Conservation (phyloP, 2,329 filamentous ascomycete species). For the Fonsecaea monophora region DNA sequence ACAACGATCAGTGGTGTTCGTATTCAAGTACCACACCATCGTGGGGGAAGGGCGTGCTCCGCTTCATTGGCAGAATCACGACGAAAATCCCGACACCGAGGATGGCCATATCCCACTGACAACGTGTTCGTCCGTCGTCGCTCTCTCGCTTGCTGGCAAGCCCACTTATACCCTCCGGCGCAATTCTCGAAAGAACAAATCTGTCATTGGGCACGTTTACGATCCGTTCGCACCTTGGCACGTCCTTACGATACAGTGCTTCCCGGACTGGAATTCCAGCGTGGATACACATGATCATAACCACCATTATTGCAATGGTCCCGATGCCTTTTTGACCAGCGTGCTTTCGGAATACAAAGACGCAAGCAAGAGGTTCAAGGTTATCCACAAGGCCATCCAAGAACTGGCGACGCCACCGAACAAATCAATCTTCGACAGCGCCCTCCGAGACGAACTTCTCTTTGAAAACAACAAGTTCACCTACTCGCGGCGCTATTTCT, state of each 20-base stretch:
- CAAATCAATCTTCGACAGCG: constrained; percentile 41
- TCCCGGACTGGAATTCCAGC: constrained; percentile 64
- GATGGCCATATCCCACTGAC: constrained; percentile 64
- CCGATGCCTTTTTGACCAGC: constrained; percentile 66
- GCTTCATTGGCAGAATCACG: constrained; percentile 66
- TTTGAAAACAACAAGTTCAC: constrained; percentile 40
- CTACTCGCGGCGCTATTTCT: constrained; percentile 42
- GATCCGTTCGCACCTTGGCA: constrained; percentile 68
- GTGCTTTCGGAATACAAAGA: constrained; percentile 67
- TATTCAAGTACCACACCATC: constrained; percentile 70
- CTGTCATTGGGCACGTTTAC: constrained; percentile 61
- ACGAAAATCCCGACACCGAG: constrained; percentile 52
- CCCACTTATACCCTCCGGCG: constrained; percentile 60
- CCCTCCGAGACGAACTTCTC: constrained; percentile 38
- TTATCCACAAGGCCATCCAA: constrained; percentile 64
- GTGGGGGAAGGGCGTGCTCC: constrained; percentile 63
- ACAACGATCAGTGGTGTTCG: constrained; percentile 67
- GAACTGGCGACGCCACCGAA: constrained; percentile 66
- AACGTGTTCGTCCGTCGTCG: constrained; percentile 66
- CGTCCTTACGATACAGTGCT: constrained; percentile 64
- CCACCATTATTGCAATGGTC: constrained; percentile 65
- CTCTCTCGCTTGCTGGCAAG: constrained; percentile 62
- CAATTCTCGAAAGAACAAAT: constrained; percentile 56
- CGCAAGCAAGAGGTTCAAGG: constrained; percentile 64
- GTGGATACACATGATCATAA: constrained; percentile 63